Conservation (phyloP, 2,329 filamentous ascomycete species). For the Gaeumannomyces sp. region DNA sequence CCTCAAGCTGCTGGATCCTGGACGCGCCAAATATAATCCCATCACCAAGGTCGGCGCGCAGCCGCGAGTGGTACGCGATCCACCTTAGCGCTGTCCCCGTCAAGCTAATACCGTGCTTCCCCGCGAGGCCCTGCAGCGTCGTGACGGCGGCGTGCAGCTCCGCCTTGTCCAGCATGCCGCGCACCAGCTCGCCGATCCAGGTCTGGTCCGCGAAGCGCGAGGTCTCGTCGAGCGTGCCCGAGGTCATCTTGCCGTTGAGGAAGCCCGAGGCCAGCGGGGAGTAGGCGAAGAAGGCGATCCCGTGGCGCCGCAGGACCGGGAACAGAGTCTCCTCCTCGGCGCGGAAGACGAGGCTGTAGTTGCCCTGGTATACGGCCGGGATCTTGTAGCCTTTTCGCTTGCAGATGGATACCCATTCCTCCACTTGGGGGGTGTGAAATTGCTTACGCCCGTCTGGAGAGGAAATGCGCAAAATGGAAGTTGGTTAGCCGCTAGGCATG, state of each 20-base stretch:
- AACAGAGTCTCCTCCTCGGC: slow-evolving; percentile 32
- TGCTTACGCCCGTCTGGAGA: slow-evolving; percentile 31
- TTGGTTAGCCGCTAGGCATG: too few species aligned
- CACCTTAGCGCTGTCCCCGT: slow-evolving; percentile 30
- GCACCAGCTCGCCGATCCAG: slow-evolving; percentile 10
- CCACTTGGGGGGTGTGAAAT: slow-evolving; percentile 32
- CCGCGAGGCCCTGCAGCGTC: slow-evolving; percentile 11
- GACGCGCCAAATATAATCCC: slow-evolving; percentile 30
- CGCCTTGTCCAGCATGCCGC: slow-evolving; percentile 13
- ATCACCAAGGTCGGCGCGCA: slow-evolving; percentile 27
- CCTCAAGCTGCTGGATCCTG: slow-evolving; percentile 28
- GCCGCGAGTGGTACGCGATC: slow-evolving; percentile 29
- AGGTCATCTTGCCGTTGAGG: slow-evolving; percentile 11
- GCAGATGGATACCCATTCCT: slow-evolving; percentile 23
- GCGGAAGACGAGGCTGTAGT: slow-evolving; percentile 34
- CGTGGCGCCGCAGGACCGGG: slow-evolving; percentile 35
- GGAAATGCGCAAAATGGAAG: too few species aligned
- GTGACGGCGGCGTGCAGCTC: slow-evolving; percentile 17
- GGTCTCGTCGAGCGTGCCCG: slow-evolving; percentile 11
- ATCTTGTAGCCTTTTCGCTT: slow-evolving; percentile 29
- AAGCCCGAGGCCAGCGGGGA: slow-evolving; percentile 18
- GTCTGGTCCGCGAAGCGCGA: slow-evolving; percentile 11
- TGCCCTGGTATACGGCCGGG: slow-evolving; percentile 38
- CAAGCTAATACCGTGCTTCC: slow-evolving; percentile 9
- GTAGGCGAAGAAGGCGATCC: slow-evolving; percentile 24